Percentiles rank a stretch among this genome's conserved stretches.
Conservation (phyloP, 2,329 filamentous ascomycete genomes). For the Scedosporium dehoogii region DNA sequence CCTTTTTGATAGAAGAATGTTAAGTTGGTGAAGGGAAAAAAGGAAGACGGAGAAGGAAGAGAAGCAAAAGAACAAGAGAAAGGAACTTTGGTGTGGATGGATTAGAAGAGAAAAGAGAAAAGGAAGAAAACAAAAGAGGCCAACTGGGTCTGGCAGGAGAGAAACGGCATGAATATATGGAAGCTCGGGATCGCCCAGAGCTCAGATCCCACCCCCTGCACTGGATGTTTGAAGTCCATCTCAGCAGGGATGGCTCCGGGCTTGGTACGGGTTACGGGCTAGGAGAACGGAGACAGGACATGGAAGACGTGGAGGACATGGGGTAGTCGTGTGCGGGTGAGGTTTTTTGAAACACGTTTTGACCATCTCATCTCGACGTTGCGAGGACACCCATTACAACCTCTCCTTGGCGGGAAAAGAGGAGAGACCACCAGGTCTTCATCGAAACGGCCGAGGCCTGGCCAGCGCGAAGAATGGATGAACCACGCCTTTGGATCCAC, state of each 20-base stretch:
- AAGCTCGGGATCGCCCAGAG: conserved; percentile 11
- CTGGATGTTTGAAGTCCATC: conserved; percentile 5
- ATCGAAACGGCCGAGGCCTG: too few species aligned
- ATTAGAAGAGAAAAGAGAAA: conserved; percentile 18
- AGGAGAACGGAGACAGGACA: not conserved
- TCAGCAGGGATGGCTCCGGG: not conserved
- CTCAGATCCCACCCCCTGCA: conserved; percentile 7
- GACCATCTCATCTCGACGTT: conserved; percentile 7
- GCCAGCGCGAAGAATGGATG: too few species aligned
- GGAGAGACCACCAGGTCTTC: too few species aligned
- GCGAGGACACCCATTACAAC: too few species aligned
- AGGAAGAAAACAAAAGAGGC: conserved; percentile 18
- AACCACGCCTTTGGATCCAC: too few species aligned
- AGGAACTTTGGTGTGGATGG: conserved; percentile 13
- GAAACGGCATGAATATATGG: conserved; percentile 32
- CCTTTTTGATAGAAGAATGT: conserved; percentile 19
- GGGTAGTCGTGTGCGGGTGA: not conserved
- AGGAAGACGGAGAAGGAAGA: conserved; percentile 8
- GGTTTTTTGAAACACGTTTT: conserved; percentile 8
- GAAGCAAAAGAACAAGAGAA: conserved; percentile 12
- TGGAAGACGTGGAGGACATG: not conserved
- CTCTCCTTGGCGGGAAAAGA: not conserved
- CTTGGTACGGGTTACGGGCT: conserved; percentile 4
- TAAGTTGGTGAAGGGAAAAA: not conserved
- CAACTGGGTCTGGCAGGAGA: conserved; percentile 13